A percentile compares a stretch with the other conserved stretches of the same genome.
These are phyloP conservation scores for Rehmannia glutinosa DNA, from an alignment of 257 asterid species.

Conservation along the genomic window DNA sequence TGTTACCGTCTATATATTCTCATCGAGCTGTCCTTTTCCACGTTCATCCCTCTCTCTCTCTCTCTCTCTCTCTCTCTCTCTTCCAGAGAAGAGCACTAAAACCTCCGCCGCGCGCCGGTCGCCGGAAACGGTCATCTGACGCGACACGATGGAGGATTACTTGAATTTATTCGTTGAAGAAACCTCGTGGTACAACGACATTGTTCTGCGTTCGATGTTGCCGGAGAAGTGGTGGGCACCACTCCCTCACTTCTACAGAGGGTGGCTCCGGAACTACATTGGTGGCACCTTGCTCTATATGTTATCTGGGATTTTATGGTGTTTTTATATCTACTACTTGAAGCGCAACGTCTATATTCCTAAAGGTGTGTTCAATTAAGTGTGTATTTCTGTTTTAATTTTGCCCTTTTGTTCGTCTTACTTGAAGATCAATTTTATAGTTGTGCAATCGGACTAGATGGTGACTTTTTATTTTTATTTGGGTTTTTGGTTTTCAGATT, in stretches of 20 bases:
- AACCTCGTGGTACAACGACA: slow-evolving; percentile 72
- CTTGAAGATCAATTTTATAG: neutral
- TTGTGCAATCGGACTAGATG: slow-evolving; percentile 13
- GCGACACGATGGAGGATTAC: slow-evolving; percentile 43
- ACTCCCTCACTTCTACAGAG: slow-evolving; percentile 65
- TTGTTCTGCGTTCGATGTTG: slow-evolving; percentile 58
- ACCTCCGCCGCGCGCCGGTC: neutral
- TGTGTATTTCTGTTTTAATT: neutral
- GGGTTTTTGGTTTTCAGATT: neutral
- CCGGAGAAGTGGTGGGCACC: slow-evolving; percentile 58
- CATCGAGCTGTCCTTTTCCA: no score
- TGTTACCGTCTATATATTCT: no score
- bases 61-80: no score
- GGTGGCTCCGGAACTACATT: slow-evolving; percentile 85
- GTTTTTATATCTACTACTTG: slow-evolving; percentile 71
- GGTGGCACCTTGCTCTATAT: slow-evolving; percentile 69
- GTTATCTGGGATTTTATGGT: slow-evolving; percentile 72
- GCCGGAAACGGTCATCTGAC: neutral
- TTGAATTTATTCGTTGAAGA: slow-evolving; percentile 60
- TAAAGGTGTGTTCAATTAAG: slow-evolving; percentile 38
- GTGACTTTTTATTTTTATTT: neutral
- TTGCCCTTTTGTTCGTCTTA: neutral
- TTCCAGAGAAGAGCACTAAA: no score
- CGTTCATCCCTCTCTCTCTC: no score
- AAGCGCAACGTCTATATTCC: slow-evolving; percentile 71